Percentiles rank a stretch among this genome's conserved stretches.
phyloP scores from a whole-genome alignment of 371 early-diverging fungal species.

The Syncephalastrum contaminatum region DNA sequence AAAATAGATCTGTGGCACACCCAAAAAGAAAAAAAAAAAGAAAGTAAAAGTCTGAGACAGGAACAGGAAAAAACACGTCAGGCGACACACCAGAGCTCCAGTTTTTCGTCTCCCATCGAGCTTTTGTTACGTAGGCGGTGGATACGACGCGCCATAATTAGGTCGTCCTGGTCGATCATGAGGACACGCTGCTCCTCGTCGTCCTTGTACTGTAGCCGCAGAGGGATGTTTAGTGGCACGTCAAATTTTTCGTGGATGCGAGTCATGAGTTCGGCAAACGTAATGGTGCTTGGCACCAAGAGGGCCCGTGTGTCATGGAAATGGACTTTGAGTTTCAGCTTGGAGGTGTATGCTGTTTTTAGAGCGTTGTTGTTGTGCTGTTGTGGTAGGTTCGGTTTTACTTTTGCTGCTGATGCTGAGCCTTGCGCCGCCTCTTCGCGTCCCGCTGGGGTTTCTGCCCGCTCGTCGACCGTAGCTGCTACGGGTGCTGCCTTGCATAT shows the following conservation, averaged over 20 bases:
- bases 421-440: conserved; percentile 6
- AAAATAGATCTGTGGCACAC: conserved; percentile 1
- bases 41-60: conserved; percentile 7
- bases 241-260: conserved; percentile 21
- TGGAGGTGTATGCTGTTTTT: conserved; percentile 47
- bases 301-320: conserved; percentile 17
- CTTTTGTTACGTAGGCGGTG: conserved; percentile 51
- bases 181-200: conserved; percentile 84
- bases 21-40: background rate
- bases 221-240: conserved; percentile 35
- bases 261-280: conserved; percentile 20
- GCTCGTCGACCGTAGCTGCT: conserved; percentile 23
- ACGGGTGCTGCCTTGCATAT: conserved; percentile 17
- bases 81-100: conserved; percentile 66
- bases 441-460: conserved; percentile 15
- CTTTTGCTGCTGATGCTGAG: conserved; percentile 15
- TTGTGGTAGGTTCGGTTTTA: conserved; percentile 14
- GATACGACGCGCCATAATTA: conserved; percentile 74
- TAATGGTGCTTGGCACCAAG: conserved; percentile 11
- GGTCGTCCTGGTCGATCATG: conserved; percentile 92
- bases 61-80: conserved; percentile 5
- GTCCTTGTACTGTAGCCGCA: conserved; percentile 76
- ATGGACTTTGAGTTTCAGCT: conserved; percentile 23
- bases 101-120: conserved; percentile 42
- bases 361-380: conserved; percentile 15